Conservation (phyloP, 768 basidiomycete genomes). For the Boletus rex-veris region DNA sequence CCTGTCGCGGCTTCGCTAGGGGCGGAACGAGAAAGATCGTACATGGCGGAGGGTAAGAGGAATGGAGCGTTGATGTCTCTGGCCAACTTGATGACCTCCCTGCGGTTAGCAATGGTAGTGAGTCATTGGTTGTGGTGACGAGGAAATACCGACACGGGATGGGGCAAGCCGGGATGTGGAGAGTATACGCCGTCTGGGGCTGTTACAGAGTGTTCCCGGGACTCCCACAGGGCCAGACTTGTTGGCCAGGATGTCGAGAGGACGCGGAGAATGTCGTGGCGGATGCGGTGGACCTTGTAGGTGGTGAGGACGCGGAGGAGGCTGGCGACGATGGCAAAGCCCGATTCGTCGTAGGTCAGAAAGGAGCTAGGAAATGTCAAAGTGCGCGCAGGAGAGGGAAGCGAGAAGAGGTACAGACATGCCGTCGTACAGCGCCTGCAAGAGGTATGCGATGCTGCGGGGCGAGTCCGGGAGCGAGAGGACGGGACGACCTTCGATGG, state of each 20-base stretch:
- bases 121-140: conserved; percentile 1
- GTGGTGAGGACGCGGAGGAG: conserved; percentile 62
- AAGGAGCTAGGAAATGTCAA: conserved; percentile 38
- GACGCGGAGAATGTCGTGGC: conserved; percentile 51
- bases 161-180: conserved; percentile 53
- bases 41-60: conserved; percentile 73
- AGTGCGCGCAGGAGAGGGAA: conserved; percentile 1
- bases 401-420: conserved; percentile 41
- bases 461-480: conserved; percentile 53
- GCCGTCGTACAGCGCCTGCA: conserved; percentile 69
- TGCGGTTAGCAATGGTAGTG: conserved; percentile 25
- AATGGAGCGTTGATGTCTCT: conserved; percentile 51
- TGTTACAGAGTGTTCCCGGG: conserved; percentile 57
- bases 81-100: conserved; percentile 65
- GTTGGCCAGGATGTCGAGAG: conserved; percentile 57
- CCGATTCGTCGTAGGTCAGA: conserved; percentile 43
- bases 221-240: conserved; percentile 62
- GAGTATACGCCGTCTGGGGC: conserved; percentile 49
- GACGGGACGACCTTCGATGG: conserved; percentile 55
- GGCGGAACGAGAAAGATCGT: conserved; percentile 69
- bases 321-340: conserved; percentile 52
- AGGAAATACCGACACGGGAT: conserved; percentile 57
- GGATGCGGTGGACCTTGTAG: conserved; percentile 58
- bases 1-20: conserved; percentile 61
- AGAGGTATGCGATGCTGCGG: conserved; percentile 54